Percentiles rank a stretch among this genome's conserved stretches.
phyloP scores from a whole-genome alignment of 2,329 filamentous ascomycete species.

The Remersonia thermophila region DNA sequence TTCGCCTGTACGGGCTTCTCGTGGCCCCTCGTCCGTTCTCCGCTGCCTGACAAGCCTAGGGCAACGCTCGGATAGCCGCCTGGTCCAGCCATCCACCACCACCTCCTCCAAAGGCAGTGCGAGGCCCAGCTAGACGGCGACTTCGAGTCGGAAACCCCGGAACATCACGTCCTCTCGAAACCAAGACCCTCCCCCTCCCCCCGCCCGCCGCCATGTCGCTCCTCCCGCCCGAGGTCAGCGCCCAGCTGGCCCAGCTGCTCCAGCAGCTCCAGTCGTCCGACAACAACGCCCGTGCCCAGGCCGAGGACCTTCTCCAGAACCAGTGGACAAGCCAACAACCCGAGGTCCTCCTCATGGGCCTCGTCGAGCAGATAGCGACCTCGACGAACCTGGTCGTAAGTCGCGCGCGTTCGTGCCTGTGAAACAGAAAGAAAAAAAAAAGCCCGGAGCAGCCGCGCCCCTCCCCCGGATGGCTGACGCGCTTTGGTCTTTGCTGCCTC shows the following conservation, averaged over 20 bases:
- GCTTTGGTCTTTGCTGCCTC: conserved; percentile 1
- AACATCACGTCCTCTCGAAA: not conserved
- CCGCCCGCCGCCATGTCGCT: conserved; percentile 54
- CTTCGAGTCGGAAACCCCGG: not conserved
- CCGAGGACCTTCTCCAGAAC: conserved; percentile 80
- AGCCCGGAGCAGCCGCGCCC: no score
- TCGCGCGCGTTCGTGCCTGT: no score
- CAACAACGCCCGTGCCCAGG: conserved; percentile 71
- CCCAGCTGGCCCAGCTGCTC: conserved; percentile 74
- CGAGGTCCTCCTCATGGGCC: conserved; percentile 81
- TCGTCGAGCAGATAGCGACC: conserved; percentile 80
- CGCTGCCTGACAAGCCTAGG: no score
- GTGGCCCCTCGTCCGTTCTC: no score
- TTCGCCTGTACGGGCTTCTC: no score
- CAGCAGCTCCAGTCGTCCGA: conserved; percentile 81
- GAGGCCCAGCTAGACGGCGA: not conserved
- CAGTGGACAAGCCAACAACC: conserved; percentile 78
- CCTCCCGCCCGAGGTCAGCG: conserved; percentile 70
- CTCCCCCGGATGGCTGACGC: not conserved
- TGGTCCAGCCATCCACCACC: not conserved
- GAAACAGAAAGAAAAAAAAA: no score
- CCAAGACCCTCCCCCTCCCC: not conserved
- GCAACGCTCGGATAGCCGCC: no score
- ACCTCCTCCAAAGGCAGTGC: no score
- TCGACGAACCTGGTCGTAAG: conserved; percentile 64